Evolutionary conservation across 1,284 basidiomycete genomes (phyloP), one percentile per base, ranked within the genome.

Genomic region (Hypsizygus ulmarius): DNA sequence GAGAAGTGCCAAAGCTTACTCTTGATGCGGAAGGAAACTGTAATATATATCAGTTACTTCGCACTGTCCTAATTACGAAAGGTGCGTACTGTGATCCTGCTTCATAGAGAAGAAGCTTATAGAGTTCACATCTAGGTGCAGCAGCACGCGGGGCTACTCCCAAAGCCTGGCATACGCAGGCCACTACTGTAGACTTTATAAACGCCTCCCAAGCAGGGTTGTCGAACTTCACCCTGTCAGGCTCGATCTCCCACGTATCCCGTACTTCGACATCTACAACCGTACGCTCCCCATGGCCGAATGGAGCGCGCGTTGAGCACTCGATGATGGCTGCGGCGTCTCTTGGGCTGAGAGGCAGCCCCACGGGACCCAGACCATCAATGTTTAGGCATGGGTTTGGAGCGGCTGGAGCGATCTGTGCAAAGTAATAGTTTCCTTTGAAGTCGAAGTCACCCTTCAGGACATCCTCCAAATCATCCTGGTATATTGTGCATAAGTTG

Each of bases 101-200:
- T 52, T 75, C 70, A 41, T 75, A 75, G 1, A 78, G 54, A 1
- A 77, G 56, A 2, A 78, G 57, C 50, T 76, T 77, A 55, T 75
- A 71, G 7, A 74, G 51, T 47, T 76, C 68, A 47, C 62, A 68
- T n/a, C 59, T 62, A 4, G 67, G 65, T 2, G 58, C 43, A 29
- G 56, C 53, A 2, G 49, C 43, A n/a, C 52, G 43, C 15, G 53
- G 30, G 6, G 52, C 46, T 8, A 70, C 65, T 1, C 71, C 71
- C 5, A 74, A 54, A n/a, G 55, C 55, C 11, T 53, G 33, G 33
- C 71, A 73, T 0, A 73, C 67, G 7, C 60, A 56, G 3, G 39
- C 44, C 0, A 65, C 51, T n/a, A 64, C 59, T 0, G 58, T 42
- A 14, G 46, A 46, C 11, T 62, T 43, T 12, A 73, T 45, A 33